A percentile compares a stretch with the other conserved stretches of the same genome.
Evolutionary conservation across 352 stramenopile species (phyloP).

Genomic region (Globisporangium recalcitrans): DNA sequence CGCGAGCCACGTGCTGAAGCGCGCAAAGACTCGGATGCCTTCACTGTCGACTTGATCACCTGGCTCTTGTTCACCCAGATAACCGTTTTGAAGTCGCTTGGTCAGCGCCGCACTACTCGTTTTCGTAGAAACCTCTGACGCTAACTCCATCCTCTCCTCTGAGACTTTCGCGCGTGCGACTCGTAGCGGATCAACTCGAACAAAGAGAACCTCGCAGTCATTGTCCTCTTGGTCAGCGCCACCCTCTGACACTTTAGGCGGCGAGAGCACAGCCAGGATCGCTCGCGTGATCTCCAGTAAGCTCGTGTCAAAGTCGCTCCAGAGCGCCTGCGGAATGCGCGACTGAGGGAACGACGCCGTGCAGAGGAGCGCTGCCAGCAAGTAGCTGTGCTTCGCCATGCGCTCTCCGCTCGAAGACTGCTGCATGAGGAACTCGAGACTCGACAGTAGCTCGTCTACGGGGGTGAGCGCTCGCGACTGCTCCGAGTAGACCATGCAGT

Average conservation of each 20-base stretch:
- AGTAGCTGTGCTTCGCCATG: conserved; percentile 25
- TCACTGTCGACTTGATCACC: no score
- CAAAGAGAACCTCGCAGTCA: conserved; percentile 9
- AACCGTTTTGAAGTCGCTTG: conserved; percentile 6
- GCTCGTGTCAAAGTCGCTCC: conserved; percentile 10
- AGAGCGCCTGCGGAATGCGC: conserved; percentile 7
- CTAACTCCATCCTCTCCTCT: conserved; percentile 3
- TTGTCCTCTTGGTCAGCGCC: neutral
- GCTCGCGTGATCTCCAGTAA: conserved; percentile 5
- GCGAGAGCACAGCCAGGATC: conserved; percentile 4
- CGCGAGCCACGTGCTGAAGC: conserved; percentile 14
- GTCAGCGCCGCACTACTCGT: no score
- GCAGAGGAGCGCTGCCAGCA: conserved; percentile 35
- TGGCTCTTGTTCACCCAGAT: neutral
- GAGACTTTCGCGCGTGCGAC: conserved; percentile 1
- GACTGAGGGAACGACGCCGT: conserved; percentile 29
- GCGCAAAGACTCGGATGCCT: conserved; percentile 1
- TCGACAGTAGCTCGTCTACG: conserved; percentile 18
- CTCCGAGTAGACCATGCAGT: conserved; percentile 20
- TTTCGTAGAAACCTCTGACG: neutral
- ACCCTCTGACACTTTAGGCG: neutral
- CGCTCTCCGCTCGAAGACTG: neutral
- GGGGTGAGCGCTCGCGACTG: conserved; percentile 26
- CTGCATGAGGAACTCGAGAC: conserved; percentile 14
- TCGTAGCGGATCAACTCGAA: conserved; percentile 1